phyloP scores from a whole-genome alignment of 2,329 filamentous ascomycete genomes.

The Leptographium radiaticola region DNA sequence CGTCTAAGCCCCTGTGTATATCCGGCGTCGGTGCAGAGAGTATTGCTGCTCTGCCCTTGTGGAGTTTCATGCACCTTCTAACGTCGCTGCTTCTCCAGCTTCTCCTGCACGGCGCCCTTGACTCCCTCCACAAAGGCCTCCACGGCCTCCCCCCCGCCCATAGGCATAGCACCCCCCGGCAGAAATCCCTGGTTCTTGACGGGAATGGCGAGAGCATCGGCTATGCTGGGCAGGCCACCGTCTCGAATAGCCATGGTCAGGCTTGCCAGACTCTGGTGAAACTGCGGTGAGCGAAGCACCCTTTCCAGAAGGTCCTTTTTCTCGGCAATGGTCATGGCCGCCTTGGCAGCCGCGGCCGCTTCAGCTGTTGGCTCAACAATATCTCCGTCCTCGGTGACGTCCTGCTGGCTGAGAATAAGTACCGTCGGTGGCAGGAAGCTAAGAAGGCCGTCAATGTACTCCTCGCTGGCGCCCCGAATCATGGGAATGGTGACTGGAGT shows the following conservation, averaged over 20 bases:
- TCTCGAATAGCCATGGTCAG: conserved; percentile 81
- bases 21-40: too few relatives aligned
- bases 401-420: conserved; percentile 61
- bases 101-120: conserved; percentile 60
- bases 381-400: conserved; percentile 37
- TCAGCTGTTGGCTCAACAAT: conserved; percentile 51
- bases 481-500: conserved; percentile 66
- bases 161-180: conserved; percentile 59
- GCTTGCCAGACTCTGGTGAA: conserved; percentile 73
- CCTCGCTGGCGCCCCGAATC: conserved; percentile 51
- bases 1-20: too few relatives aligned
- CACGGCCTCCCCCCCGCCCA: conserved; percentile 80
- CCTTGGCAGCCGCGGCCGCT: conserved; percentile 58
- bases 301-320: conserved; percentile 72
- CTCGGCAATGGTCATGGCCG: conserved; percentile 57
- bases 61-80: neutral
- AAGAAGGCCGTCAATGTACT: conserved; percentile 61
- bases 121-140: conserved; percentile 86
- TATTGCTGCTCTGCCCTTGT: too few relatives aligned
- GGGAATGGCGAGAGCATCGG: conserved; percentile 69
- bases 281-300: conserved; percentile 80
- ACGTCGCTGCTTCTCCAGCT: conserved; percentile 14
- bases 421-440: conserved; percentile 66
- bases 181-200: conserved; percentile 79
- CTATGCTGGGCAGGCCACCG: conserved; percentile 79